Evolutionary conservation across 352 stramenopile genomes (phyloP).

Genomic region (Phytophthora megakarya): DNA sequence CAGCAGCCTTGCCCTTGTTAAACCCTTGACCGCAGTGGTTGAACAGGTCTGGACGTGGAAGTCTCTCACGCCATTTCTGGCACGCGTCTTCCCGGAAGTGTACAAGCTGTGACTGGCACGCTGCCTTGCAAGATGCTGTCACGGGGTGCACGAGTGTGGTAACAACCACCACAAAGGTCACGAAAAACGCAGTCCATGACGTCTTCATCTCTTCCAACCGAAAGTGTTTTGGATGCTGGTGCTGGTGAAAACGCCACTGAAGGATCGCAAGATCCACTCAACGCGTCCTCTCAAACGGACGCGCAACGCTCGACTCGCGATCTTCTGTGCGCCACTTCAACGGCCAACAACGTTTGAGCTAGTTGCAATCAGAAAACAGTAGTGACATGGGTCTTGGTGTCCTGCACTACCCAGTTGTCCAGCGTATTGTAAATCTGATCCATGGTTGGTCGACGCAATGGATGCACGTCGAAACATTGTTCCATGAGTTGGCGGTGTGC

Average conservation of each 20-base stretch:
- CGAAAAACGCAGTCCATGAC: slow-evolving; percentile 25
- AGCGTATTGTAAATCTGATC: slow-evolving; percentile 69
- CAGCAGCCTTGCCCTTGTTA: slow-evolving; percentile 42
- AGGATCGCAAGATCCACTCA: slow-evolving; percentile 8
- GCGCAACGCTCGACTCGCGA: slow-evolving; percentile 6
- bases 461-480: slow-evolving; percentile 65
- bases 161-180: slow-evolving; percentile 15
- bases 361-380: neutral
- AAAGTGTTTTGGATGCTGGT: neutral
- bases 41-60: slow-evolving; percentile 58
- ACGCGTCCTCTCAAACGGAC: slow-evolving; percentile 20
- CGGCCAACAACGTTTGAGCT: neutral
- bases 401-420: slow-evolving; percentile 59
- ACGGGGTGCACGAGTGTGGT: slow-evolving; percentile 10
- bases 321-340: slow-evolving; percentile 36
- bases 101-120: slow-evolving; percentile 50
- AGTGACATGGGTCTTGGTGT: slow-evolving; percentile 42
- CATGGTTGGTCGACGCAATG: slow-evolving; percentile 61
- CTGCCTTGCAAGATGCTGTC: slow-evolving; percentile 32
- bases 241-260: slow-evolving; percentile 21
- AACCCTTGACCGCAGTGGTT: slow-evolving; percentile 56
- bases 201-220: slow-evolving; percentile 33
- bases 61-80: slow-evolving; percentile 45
- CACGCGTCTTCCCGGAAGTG: slow-evolving; percentile 45
- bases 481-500: slow-evolving; percentile 61